Evolutionary conservation across 495 filamentous ascomycete genomes (phyloP).

Genomic region (Physcia stellaris): DNA sequence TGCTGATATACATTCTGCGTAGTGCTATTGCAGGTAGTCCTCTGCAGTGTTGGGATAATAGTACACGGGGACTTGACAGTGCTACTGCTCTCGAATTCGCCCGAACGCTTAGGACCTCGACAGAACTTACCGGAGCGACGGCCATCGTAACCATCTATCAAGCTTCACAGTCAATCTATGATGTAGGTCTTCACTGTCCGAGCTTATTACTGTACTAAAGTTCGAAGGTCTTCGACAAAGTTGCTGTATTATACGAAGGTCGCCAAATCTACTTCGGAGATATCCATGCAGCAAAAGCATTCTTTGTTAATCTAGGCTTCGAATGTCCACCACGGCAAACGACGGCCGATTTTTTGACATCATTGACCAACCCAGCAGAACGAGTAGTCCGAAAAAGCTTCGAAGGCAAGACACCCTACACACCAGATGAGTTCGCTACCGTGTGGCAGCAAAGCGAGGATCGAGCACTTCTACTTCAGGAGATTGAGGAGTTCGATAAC

Average conservation of each 20-base stretch:
- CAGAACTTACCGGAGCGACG: conserved; percentile 50
- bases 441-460: conserved; percentile 66
- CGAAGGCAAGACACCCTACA: conserved; percentile 51
- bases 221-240: conserved; percentile 68
- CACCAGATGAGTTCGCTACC: conserved; percentile 62
- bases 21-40: conserved; percentile 52
- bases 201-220: too few relatives aligned
- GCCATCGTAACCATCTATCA: conserved; percentile 78
- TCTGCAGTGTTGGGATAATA: conserved; percentile 78
- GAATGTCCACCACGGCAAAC: conserved; percentile 59
- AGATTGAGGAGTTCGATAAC: conserved; percentile 58
- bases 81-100: conserved; percentile 74
- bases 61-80: conserved; percentile 66
- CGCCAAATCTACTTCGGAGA: conserved; percentile 71
- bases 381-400: conserved; percentile 50
- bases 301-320: conserved; percentile 65
- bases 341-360: conserved; percentile 69
- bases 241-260: conserved; percentile 65
- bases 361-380: conserved; percentile 59
- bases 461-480: conserved; percentile 46
- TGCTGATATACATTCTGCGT: too few relatives aligned
- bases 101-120: conserved; percentile 50
- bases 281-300: conserved; percentile 46
- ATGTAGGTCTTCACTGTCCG: too few relatives aligned
- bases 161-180: conserved; percentile 62